Evolutionary conservation across 139 green algal genomes (phyloP), one percentile per base, ranked within the genome.

Genomic region (Mychonastes homosphaera): DNA sequence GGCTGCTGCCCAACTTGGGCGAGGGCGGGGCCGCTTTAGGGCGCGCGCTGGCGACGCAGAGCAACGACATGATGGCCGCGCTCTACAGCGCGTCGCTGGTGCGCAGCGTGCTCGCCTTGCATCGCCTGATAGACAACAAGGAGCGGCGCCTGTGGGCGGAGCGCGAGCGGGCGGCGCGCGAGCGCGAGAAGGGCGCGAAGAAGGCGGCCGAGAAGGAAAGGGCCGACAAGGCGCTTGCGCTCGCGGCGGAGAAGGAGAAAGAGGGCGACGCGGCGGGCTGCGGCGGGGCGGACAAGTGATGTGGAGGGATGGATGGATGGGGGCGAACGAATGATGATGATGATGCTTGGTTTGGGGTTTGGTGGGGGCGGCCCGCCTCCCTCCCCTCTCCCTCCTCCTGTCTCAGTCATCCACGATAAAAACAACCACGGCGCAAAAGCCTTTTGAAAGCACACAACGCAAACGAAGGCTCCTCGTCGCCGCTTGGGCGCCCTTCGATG

Each of bases 111-210:
- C 78, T 97, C 23, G 88, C 93, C 6, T 65, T 99, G 67, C 93
- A 99, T 78, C 88, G 89, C 53, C 80, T 99, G 28, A 97, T 99
- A 50, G 91, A 97, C 67, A 99, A 99, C 85, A 95, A 94, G 79
- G 80, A 87, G 68, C 32, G 56, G 50, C 62, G 79, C 4, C 46
- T 80, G 54, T 77, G 70, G 70, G 15, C 38, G 36, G 73, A 81
- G 45, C 70, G 68, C 16, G 63, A 67, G 56, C 61, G 65, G 19
- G 43, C 24, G 1, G 43, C 56, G 13, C 53, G 65, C 24, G 60
- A 58, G 40, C 56, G 5, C 43, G 63, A 75, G 51, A 50, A 24
- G 34, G 54, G 41, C 16, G 60, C 56, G 12, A 44, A 58, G 29
- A 63, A 70, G 62, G 56, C 32, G 21, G 41, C 48, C 36, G 57